phyloP scores from a whole-genome alignment of 1,139 yeast genomes.

The Meyerozyma elateridarum region DNA sequence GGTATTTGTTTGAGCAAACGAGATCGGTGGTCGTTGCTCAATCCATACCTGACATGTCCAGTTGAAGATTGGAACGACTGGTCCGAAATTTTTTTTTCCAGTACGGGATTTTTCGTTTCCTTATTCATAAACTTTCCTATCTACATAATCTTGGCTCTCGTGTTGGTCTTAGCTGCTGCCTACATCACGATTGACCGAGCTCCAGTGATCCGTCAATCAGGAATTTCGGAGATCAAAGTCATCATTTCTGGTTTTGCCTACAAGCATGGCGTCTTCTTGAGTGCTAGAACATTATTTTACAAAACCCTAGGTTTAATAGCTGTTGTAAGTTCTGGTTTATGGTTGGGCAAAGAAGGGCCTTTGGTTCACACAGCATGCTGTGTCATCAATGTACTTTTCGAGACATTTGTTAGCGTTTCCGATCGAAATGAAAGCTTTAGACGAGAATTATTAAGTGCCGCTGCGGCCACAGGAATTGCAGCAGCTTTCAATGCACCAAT shows the following conservation, averaged over 20 bases:
- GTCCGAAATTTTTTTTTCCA: conserved; percentile 28
- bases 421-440: conserved; percentile 47
- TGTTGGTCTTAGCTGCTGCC: conserved; percentile 26
- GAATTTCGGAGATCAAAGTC: conserved; percentile 66
- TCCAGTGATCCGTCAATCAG: conserved; percentile 53
- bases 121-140: conserved; percentile 35
- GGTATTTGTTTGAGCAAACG: conserved; percentile 36
- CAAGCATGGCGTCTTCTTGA: conserved; percentile 38
- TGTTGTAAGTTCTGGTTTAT: conserved; percentile 76
- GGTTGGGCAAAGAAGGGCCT: conserved; percentile 95
- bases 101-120: conserved; percentile 15
- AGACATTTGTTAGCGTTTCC: conserved; percentile 34
- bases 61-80: conserved; percentile 39
- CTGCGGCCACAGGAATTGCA: conserved; percentile 90
- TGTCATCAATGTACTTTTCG: conserved; percentile 33
- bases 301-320: conserved; percentile 55
- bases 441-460: conserved; percentile 71
- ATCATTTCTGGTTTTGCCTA: conserved; percentile 58
- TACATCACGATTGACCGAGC: conserved; percentile 29
- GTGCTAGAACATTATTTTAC: conserved; percentile 40
- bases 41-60: conserved; percentile 45
- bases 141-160: conserved; percentile 27
- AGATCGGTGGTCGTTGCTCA: conserved; percentile 40
- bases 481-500: conserved; percentile 94
- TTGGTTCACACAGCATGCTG: conserved; percentile 83